phyloP scores from a whole-genome alignment of 2,329 filamentous ascomycete genomes.

The Didymella arachidicola region DNA sequence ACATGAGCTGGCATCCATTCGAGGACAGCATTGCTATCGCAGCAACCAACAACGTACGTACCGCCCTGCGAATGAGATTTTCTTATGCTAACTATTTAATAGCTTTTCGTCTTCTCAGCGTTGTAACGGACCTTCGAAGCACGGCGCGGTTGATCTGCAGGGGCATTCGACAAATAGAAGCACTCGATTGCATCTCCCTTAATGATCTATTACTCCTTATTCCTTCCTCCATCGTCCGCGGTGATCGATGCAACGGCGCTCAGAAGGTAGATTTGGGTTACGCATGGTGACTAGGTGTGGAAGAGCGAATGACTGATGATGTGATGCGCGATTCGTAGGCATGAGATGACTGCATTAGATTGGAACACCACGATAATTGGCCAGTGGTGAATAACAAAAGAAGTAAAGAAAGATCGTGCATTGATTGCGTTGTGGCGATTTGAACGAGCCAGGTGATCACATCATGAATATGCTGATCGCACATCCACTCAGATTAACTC shows the following conservation, averaged over 20 bases:
- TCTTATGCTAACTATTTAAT: slow-evolving; percentile 23
- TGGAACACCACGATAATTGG: slow-evolving; percentile 44
- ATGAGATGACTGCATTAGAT: slow-evolving; percentile 39
- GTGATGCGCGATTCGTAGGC: slow-evolving; percentile 37
- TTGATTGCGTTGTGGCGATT: neutral
- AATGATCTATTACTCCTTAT: slow-evolving; percentile 40
- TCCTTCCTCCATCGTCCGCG: slow-evolving; percentile 39
- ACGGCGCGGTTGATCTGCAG: slow-evolving; percentile 35
- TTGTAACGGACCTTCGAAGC: slow-evolving; percentile 52
- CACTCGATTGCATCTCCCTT: slow-evolving; percentile 38
- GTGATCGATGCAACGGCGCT: slow-evolving; percentile 38
- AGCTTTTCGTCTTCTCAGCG: slow-evolving; percentile 65
- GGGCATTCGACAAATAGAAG: slow-evolving; percentile 41
- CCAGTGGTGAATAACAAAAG: slow-evolving; percentile 43
- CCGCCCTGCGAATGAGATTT: neutral
- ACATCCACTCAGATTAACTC: neutral
- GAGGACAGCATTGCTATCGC: slow-evolving; percentile 99
- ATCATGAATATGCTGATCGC: neutral
- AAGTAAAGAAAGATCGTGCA: slow-evolving; percentile 20
- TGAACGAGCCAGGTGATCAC: neutral
- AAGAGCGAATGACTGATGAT: slow-evolving; percentile 39
- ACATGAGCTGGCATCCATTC: slow-evolving; percentile 99
- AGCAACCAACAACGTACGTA: slow-evolving; percentile 96
- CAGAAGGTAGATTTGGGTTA: slow-evolving; percentile 42
- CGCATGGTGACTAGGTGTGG: slow-evolving; percentile 33